A percentile compares a stretch with the other conserved stretches of the same genome.
These are phyloP conservation scores for Exophiala xenobiotica DNA, from an alignment of 2,329 filamentous ascomycete genomes.

Conservation along the genomic window DNA sequence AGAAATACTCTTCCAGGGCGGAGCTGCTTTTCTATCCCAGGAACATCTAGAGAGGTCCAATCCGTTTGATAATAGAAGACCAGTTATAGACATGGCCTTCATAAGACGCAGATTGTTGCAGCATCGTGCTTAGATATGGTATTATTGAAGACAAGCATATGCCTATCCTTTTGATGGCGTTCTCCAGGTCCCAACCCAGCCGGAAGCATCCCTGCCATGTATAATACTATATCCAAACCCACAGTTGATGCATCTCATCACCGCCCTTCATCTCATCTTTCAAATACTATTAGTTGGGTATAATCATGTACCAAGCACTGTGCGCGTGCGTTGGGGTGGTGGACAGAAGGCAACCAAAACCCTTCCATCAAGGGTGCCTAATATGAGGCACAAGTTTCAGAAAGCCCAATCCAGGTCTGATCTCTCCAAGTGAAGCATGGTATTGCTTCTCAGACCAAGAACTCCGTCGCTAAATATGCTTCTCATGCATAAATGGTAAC, in stretches of 20 bases:
- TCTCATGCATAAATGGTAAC: background rate
- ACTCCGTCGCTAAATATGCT: constrained; percentile 4
- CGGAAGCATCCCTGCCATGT: background rate
- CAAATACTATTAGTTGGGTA: constrained; percentile 3
- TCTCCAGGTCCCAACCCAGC: background rate
- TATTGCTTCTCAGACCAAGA: background rate
- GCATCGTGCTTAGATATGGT: too few relatives aligned
- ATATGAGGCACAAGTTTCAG: background rate
- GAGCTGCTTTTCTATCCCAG: too few relatives aligned
- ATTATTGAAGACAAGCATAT: too few relatives aligned
- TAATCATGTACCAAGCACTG: constrained; percentile 1
- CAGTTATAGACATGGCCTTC: too few relatives aligned
- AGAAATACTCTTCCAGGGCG: too few relatives aligned
- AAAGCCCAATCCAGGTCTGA: background rate
- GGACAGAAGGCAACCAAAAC: background rate
- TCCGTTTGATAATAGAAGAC: too few relatives aligned
- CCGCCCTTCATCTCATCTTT: background rate
- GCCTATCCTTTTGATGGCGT: background rate
- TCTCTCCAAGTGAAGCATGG: background rate
- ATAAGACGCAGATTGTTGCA: too few relatives aligned
- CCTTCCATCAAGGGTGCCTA: background rate
- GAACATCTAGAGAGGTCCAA: too few relatives aligned
- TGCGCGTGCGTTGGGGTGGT: background rate
- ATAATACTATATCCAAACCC: background rate
- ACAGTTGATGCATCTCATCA: background rate